Conservation (phyloP, 768 basidiomycete genomes). For the Collybia mongolica region DNA sequence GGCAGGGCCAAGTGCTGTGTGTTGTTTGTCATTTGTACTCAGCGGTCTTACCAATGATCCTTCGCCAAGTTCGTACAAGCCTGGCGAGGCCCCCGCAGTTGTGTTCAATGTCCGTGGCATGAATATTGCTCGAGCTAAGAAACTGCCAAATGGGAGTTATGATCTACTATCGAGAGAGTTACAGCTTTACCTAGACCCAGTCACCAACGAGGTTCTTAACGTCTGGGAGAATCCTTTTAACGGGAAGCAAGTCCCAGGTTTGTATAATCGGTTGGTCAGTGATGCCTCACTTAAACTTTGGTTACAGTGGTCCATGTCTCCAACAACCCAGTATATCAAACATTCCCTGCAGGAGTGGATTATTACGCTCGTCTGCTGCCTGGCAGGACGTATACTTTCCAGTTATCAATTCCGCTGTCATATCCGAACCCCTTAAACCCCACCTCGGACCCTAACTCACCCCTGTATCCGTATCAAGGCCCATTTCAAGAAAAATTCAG, state of each 20-base stretch:
- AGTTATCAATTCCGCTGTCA: conserved; percentile 12
- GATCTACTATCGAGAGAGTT: conserved; percentile 15
- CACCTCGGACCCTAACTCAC: conserved; percentile 10
- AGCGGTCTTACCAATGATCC: neutral
- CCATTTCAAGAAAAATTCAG: conserved; percentile 12
- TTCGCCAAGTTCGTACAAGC: conserved; percentile 12
- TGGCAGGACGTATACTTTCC: conserved; percentile 14
- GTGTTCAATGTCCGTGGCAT: conserved; percentile 20
- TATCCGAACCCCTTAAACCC: conserved; percentile 20
- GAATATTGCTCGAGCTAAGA: conserved; percentile 16
- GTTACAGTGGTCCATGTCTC: conserved; percentile 16
- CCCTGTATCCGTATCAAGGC: conserved; percentile 11
- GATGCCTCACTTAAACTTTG: neutral
- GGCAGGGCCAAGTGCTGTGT: conserved; percentile 18
- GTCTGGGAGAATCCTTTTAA: conserved; percentile 17
- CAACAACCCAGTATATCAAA: conserved; percentile 17
- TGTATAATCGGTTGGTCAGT: neutral
- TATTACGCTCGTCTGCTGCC: conserved; percentile 11
- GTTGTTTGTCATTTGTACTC: neutral
- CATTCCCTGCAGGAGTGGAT: conserved; percentile 6
- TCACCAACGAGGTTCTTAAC: conserved; percentile 14
- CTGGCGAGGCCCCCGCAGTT: conserved; percentile 12
- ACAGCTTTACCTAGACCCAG: conserved; percentile 16
- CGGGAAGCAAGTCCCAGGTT: conserved; percentile 13
- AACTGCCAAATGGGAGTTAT: conserved; percentile 13